phyloP scores from a whole-genome alignment of 345 rosid species.

The Eucalyptus polybractea region DNA sequence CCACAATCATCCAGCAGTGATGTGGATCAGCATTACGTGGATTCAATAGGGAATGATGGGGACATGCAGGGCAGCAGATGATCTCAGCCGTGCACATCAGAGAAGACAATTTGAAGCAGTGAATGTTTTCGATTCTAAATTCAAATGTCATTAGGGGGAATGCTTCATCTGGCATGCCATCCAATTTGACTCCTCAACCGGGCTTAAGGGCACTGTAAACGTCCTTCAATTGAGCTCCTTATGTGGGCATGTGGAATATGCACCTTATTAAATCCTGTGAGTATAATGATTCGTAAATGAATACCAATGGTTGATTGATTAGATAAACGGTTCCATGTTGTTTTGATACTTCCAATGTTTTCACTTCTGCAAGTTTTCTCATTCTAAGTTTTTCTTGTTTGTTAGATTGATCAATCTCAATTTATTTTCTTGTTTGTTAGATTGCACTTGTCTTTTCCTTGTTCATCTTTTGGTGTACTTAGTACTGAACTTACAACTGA shows the following conservation, averaged over 20 bases:
- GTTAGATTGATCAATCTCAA: background rate
- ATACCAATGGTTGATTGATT: background rate
- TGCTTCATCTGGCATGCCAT: slow-evolving; percentile 12
- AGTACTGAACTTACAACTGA: background rate
- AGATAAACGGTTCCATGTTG: background rate
- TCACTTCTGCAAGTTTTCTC: background rate
- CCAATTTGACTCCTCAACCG: slow-evolving; percentile 4
- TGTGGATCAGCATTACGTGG: background rate
- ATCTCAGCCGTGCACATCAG: background rate
- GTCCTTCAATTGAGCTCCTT: slow-evolving; percentile 7
- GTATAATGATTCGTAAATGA: background rate
- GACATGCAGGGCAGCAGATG: background rate
- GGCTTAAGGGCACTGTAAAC: background rate
- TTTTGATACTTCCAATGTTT: background rate
- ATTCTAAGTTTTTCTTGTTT: background rate
- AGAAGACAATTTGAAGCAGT: background rate
- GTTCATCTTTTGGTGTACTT: background rate
- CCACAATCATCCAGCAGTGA: slow-evolving; percentile 1
- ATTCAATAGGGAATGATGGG: slow-evolving; percentile 5
- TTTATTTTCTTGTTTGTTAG: background rate
- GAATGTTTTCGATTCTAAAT: background rate
- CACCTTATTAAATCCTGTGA: slow-evolving; percentile 69
- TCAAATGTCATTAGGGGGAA: background rate
- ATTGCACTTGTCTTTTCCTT: background rate
- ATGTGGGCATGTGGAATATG: slow-evolving; percentile 66